These are phyloP conservation scores for Amylocystis lapponica DNA, from an alignment of 768 basidiomycete genomes.

Conservation along the genomic window DNA sequence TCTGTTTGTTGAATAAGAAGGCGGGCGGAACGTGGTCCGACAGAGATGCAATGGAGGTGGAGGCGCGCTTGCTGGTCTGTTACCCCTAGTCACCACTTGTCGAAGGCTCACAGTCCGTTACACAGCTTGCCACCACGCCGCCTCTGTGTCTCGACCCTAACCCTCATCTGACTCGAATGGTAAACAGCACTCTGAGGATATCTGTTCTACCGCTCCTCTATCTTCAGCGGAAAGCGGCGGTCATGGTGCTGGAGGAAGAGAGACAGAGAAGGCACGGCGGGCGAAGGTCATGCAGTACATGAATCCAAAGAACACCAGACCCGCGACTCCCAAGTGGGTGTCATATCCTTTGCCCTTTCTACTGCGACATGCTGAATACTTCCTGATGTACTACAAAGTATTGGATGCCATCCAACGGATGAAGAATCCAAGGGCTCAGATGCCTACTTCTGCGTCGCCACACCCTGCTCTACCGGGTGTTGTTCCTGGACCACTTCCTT, in stretches of 20 bases:
- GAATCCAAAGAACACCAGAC: slow-evolving; percentile 51
- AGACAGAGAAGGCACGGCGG: slow-evolving; percentile 65
- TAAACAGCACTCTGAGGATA: slow-evolving; percentile 66
- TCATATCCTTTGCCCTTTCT: not conserved
- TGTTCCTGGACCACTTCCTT: not conserved
- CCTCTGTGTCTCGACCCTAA: slow-evolving; percentile 80
- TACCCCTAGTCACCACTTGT: slow-evolving; percentile 38
- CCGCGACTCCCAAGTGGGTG: slow-evolving; percentile 43
- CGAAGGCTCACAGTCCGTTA: no score
- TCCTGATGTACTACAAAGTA: slow-evolving; percentile 44
- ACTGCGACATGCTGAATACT: no score
- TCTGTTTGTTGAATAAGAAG: slow-evolving; percentile 63
- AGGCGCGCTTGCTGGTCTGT: slow-evolving; percentile 68
- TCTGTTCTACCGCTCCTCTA: slow-evolving; percentile 71
- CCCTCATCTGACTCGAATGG: slow-evolving; percentile 68
- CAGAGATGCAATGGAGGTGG: slow-evolving; percentile 63
- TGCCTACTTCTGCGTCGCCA: no score
- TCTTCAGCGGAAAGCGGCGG: slow-evolving; percentile 70
- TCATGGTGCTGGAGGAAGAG: slow-evolving; percentile 72
- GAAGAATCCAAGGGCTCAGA: slow-evolving; percentile 5
- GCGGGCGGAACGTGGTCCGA: slow-evolving; percentile 61
- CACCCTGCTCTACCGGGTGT: not conserved
- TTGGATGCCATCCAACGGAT: slow-evolving; percentile 39
- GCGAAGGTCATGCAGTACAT: slow-evolving; percentile 76
- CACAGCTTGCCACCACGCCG: slow-evolving; percentile 67